These are phyloP conservation scores for Hortaea werneckii DNA, from an alignment of 2,329 filamentous ascomycete species.

Conservation along the genomic window DNA sequence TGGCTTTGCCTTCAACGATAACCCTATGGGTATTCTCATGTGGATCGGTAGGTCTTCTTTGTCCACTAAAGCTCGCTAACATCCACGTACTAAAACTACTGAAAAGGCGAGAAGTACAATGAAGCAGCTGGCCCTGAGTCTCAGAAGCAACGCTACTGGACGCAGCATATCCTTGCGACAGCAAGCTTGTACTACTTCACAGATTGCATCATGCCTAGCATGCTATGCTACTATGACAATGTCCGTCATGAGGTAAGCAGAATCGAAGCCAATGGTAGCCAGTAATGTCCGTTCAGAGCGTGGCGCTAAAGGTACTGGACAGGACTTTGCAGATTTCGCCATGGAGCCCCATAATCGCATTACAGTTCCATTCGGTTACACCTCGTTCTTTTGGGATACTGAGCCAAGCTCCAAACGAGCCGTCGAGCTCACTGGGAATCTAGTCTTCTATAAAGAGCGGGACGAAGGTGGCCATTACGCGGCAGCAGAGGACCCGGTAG, in stretches of 20 bases:
- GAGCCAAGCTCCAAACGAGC: slow-evolving; percentile 26
- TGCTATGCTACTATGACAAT: slow-evolving; percentile 31
- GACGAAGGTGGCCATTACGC: slow-evolving; percentile 6
- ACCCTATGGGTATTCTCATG: slow-evolving; percentile 34
- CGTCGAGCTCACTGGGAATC: slow-evolving; percentile 26
- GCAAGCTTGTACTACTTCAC: slow-evolving; percentile 31
- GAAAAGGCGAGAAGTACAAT: slow-evolving; percentile 34
- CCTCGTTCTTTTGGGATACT: slow-evolving; percentile 29
- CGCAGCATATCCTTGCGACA: slow-evolving; percentile 23
- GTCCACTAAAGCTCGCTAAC: too few relatives aligned
- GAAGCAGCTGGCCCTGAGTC: slow-evolving; percentile 29
- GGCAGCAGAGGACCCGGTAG: slow-evolving; percentile 19
- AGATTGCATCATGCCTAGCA: slow-evolving; percentile 28
- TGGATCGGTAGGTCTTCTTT: too few relatives aligned
- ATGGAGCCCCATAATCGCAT: slow-evolving; percentile 27
- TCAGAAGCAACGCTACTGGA: slow-evolving; percentile 24
- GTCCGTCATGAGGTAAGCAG: slow-evolving; percentile 28
- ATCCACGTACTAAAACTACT: too few relatives aligned
- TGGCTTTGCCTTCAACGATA: slow-evolving; percentile 33
- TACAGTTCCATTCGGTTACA: slow-evolving; percentile 29
- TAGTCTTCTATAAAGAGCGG: slow-evolving; percentile 27
- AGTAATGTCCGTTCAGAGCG: too few relatives aligned
- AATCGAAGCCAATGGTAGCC: too few relatives aligned
- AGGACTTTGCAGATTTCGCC: slow-evolving; percentile 29
- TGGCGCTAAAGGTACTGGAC: too few relatives aligned